Evolutionary conservation across 1,284 basidiomycete genomes (phyloP).

Genomic region (Malassezia pachydermatis): DNA sequence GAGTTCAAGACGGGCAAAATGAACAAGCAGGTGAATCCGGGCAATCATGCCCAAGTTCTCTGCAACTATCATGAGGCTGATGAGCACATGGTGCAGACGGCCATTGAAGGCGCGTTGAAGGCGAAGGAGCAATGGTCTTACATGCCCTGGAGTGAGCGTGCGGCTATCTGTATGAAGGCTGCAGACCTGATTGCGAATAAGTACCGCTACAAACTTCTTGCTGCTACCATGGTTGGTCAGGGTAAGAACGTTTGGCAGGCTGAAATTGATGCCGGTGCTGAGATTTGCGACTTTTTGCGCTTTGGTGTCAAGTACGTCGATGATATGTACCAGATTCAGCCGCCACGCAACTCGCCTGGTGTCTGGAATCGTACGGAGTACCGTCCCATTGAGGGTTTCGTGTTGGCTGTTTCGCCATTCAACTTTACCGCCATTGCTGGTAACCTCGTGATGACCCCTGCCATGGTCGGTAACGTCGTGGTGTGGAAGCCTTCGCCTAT

Average conservation of each 20-base stretch:
- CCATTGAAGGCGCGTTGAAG: slow-evolving; percentile 77
- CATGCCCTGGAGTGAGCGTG: slow-evolving; percentile 89
- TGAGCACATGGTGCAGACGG: slow-evolving; percentile 56
- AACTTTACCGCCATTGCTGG: slow-evolving; percentile 60
- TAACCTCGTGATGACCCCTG: slow-evolving; percentile 57
- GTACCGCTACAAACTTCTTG: slow-evolving; percentile 82
- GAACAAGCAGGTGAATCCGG: slow-evolving; percentile 48
- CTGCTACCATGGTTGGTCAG: slow-evolving; percentile 94
- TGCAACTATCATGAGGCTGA: slow-evolving; percentile 85
- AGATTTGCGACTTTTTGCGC: slow-evolving; percentile 86
- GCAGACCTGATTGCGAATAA: slow-evolving; percentile 79
- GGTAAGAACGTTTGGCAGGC: slow-evolving; percentile 99
- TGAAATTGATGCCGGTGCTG: slow-evolving; percentile 96
- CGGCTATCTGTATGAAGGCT: slow-evolving; percentile 86
- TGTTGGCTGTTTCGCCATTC: slow-evolving; percentile 92
- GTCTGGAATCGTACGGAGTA: slow-evolving; percentile 97
- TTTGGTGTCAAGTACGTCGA: slow-evolving; percentile 96
- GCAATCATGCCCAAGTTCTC: slow-evolving; percentile 60
- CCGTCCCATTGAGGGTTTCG: slow-evolving; percentile 90
- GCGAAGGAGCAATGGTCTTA: slow-evolving; percentile 83
- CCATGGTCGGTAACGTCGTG: slow-evolving; percentile 84
- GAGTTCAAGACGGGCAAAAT: slow-evolving; percentile 72
- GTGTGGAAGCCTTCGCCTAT: slow-evolving; percentile 97
- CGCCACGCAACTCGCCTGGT: slow-evolving; percentile 70
- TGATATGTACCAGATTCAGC: slow-evolving; percentile 83